Base-by-base conservation (phyloP, 768 basidiomycete genomes). In the Termitomyces sp. region DNA sequence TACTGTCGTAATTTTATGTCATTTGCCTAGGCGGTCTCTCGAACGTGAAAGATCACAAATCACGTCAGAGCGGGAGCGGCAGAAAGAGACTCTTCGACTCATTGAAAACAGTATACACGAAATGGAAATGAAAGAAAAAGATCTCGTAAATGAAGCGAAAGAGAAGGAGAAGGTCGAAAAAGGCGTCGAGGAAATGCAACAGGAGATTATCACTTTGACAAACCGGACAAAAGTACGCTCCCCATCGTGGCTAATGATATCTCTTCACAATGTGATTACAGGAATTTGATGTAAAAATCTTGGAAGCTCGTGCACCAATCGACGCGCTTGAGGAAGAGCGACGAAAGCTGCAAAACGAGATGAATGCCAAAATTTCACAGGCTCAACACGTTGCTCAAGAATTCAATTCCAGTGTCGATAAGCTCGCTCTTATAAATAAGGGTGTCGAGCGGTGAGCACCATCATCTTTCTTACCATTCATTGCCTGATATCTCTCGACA, bases 1-100 rank as follows among this genome's bases (percentile, higher is more conserved):
- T 45, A 33, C 36, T 5, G 38, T 23, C 40, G 33, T n/a, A n/a
- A n/a, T n/a, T n/a, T n/a, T n/a, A 22, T 49, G 23, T 53, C 43
- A 43, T 35, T 54, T 12, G 12, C 5, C 38, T 59, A 91, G 89
- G 27, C 87, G 85, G n/a, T 68, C 74, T 35, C 76, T 78, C 59
- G 88, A 91, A 42, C 78, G 83, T 51, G 85, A 90, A 56, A 80
- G 76, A 60, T 79, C 82, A 57, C 67, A 69, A 16, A 65, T 91
- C 22, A 68, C 70, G 56, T 72, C 71, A 2, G 88, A 92, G 53
- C 76, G 81, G 40, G 90, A 92, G 7, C 80, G 82, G 18, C 81
- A 83, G 63, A 75, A 76, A 43, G 73, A 70, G 33, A 64, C 76
- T 15, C 68, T 84, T 29, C 78, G 85, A 42, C 73, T 73, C 0